phyloP scores from a whole-genome alignment of 768 basidiomycete genomes.

The Phlebiopsis flavidoalba region DNA sequence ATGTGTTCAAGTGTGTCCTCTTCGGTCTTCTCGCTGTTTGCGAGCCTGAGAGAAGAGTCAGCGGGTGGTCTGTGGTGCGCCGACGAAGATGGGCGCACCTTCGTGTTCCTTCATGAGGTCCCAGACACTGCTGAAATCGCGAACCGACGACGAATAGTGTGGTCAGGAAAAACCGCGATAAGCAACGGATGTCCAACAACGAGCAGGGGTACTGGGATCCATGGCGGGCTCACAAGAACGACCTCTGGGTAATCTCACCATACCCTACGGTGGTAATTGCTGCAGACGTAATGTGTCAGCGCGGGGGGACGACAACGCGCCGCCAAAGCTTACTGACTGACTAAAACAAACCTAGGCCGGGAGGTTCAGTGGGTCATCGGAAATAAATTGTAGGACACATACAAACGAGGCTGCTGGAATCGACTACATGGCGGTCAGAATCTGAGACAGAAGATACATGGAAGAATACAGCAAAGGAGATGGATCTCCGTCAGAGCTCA shows the following conservation, averaged over 20 bases:
- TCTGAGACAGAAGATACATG: background rate
- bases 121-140: constrained; percentile 91
- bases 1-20: background rate
- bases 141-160: constrained; percentile 88
- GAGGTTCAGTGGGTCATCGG: constrained; percentile 9
- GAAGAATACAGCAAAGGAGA: constrained; percentile 56
- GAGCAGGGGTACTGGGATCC: constrained; percentile 82
- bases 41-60: background rate
- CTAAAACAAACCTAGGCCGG: constrained; percentile 58
- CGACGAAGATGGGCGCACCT: constrained; percentile 24
- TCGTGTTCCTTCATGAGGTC: constrained; percentile 63
- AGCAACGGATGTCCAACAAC: constrained; percentile 83
- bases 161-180: constrained; percentile 86
- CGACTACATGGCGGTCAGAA: constrained; percentile 30
- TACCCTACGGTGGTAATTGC: constrained; percentile 90
- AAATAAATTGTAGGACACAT: constrained; percentile 26
- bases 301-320: background rate
- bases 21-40: constrained; percentile 1
- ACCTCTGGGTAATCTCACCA: constrained; percentile 87
- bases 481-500: constrained; percentile 81
- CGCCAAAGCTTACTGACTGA: constrained; percentile 48
- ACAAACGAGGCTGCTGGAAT: constrained; percentile 81
- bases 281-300: constrained; percentile 20
- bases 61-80: background rate
- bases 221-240: constrained; percentile 81